Base-by-base conservation (phyloP, 176 grass and related monocot species). In the Lolium rigidum region DNA sequence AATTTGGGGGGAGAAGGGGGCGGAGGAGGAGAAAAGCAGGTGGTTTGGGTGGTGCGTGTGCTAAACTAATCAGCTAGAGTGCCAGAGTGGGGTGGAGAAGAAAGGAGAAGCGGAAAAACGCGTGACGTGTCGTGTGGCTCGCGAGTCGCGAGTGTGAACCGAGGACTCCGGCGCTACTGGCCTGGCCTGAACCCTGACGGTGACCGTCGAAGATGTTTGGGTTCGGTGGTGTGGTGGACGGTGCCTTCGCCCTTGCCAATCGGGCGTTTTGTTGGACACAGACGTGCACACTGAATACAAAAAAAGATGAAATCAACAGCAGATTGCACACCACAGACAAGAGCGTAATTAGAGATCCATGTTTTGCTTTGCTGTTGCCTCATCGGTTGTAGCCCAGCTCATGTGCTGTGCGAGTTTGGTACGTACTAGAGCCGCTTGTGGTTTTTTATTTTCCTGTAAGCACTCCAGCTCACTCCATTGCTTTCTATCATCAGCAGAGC, bases 51-150 rank as follows among this genome's bases (percentile, higher is more conserved):
- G 70, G 69, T 74, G 70, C 58, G 80, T 37, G 65, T 22, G 52
- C 62, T 37, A 70, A 77, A 77, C 28, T 46, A 84, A 65, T 84
- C 76, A 1, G 56, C 1, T 10, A 14, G 12, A n/a, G n/a, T n/a
- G n/a, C n/a, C n/a, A n/a, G n/a, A n/a, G n/a, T n/a, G n/a, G n/a
- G n/a, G n/a, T n/a, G n/a, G n/a, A 55, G 74, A 76, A 26, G 49
- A 54, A 31, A 13, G 39, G 22, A 16, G 38, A 39, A 43, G 51
- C 2, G 37, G 55, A 31, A 50, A 75, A 52, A 39, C 87, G 69
- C 72, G 82, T 83, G 58, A 76, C 82, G 82, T 75, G n/a, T n/a
- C n/a, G n/a, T n/a, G 44, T 17, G 44, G n/a, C 12, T 50, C 13
- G 17, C 0, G 44, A n/a, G 26, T 28, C 26, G 26, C 26, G 2